Evolutionary conservation across 805 yeast genomes (phyloP).

Genomic region (Saitoella complicata): DNA sequence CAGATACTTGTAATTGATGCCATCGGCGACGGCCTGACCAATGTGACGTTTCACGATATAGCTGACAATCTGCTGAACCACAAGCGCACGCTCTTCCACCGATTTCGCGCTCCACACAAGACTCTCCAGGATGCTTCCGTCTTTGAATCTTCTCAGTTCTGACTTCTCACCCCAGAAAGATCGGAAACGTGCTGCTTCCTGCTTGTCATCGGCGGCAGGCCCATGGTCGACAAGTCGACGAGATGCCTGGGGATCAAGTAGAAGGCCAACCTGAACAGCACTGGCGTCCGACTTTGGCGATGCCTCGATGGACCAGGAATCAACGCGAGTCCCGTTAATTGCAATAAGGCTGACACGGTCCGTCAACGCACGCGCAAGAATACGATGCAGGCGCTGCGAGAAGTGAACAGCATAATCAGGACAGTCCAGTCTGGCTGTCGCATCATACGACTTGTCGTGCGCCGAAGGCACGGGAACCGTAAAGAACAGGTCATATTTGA

Average conservation of each 20-base stretch:
- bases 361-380: constrained; percentile 11
- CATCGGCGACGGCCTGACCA: constrained; percentile 22
- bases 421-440: background rate
- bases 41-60: constrained; percentile 53
- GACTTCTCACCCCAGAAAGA: constrained; percentile 81
- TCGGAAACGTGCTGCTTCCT: constrained; percentile 48
- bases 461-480: constrained; percentile 28
- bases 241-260: constrained; percentile 51
- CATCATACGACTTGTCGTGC: background rate
- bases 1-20: constrained; percentile 16
- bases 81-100: constrained; percentile 30
- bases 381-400: constrained; percentile 14
- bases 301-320: constrained; percentile 6
- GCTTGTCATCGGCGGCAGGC: constrained; percentile 49
- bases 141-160: constrained; percentile 79
- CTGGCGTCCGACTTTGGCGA: constrained; percentile 11
- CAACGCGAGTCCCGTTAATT: constrained; percentile 22
- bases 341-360: constrained; percentile 23
- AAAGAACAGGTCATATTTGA: constrained; percentile 51
- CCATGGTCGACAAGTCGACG: constrained; percentile 80
- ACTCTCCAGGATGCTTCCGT: constrained; percentile 79
- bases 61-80: constrained; percentile 46
- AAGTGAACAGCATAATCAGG: background rate
- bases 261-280: constrained; percentile 36
- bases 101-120: constrained; percentile 56